Evolutionary conservation across 2,329 filamentous ascomycete species (phyloP).

Genomic region (Ascochyta rabiei): DNA sequence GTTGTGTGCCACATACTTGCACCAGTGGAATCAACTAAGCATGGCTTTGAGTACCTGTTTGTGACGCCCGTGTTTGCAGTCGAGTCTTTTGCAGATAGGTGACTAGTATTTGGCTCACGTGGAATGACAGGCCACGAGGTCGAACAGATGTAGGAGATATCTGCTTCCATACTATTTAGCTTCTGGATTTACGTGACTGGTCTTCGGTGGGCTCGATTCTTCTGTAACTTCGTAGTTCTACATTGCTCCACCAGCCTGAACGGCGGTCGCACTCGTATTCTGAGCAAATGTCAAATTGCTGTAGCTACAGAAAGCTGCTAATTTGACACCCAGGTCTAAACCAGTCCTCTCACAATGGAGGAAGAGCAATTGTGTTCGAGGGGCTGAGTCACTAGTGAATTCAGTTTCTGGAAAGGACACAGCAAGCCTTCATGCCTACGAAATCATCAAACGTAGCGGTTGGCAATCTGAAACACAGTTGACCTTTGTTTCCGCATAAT

Average conservation of each 20-base stretch:
- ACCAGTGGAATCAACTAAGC: neutral
- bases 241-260: too few relatives aligned
- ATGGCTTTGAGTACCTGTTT: neutral
- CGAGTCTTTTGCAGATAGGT: neutral
- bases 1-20: conserved; percentile 3
- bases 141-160: neutral
- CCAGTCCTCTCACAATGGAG: too few relatives aligned
- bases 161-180: neutral
- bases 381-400: too few relatives aligned
- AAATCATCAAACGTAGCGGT: neutral
- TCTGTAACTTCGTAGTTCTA: too few relatives aligned
- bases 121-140: neutral
- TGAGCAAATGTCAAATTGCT: too few relatives aligned
- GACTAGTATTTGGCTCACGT: neutral
- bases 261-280: too few relatives aligned
- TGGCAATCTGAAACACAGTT: neutral
- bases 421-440: neutral
- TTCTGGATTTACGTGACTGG: neutral
- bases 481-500: neutral
- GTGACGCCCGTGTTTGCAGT: conserved; percentile 5
- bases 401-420: neutral
- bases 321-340: too few relatives aligned
- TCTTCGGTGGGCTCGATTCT: too few relatives aligned
- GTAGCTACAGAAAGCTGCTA: too few relatives aligned
- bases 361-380: too few relatives aligned